These are phyloP conservation scores for Oxytropis ochrocephala DNA, from an alignment of 306 rosid species.

Conservation along the genomic window DNA sequence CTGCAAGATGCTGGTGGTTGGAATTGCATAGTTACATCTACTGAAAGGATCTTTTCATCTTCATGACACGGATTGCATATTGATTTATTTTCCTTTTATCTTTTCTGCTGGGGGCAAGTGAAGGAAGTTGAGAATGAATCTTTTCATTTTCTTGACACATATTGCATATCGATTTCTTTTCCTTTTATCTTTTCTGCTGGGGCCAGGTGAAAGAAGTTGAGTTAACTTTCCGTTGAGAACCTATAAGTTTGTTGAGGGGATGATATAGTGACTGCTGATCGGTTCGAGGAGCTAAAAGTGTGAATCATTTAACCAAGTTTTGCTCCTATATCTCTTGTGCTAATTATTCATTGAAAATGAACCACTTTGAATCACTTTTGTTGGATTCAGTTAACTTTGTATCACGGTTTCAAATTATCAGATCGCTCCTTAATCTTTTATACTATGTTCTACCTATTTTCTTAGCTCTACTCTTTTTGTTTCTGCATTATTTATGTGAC, in stretches of 20 bases:
- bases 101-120: not conserved
- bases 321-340: not conserved
- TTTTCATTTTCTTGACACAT: not conserved
- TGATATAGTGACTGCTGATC: not conserved
- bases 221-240: not conserved
- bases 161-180: not conserved
- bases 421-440: not conserved
- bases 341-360: not conserved
- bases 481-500: not conserved
- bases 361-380: not conserved
- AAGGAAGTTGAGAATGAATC: not conserved
- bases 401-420: not conserved
- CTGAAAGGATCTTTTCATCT: not conserved
- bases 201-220: not conserved
- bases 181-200: not conserved
- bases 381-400: not conserved
- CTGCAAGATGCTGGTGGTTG: constrained; percentile 14
- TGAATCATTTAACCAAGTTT: not conserved
- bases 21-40: not conserved
- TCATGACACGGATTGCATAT: not conserved
- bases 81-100: not conserved
- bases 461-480: not conserved
- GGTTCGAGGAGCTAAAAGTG: not conserved
- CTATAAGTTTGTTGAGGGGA: not conserved
- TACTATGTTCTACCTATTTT: not conserved